phyloP scores from a whole-genome alignment of 2,329 filamentous ascomycete genomes.

The Penicillium hordei region DNA sequence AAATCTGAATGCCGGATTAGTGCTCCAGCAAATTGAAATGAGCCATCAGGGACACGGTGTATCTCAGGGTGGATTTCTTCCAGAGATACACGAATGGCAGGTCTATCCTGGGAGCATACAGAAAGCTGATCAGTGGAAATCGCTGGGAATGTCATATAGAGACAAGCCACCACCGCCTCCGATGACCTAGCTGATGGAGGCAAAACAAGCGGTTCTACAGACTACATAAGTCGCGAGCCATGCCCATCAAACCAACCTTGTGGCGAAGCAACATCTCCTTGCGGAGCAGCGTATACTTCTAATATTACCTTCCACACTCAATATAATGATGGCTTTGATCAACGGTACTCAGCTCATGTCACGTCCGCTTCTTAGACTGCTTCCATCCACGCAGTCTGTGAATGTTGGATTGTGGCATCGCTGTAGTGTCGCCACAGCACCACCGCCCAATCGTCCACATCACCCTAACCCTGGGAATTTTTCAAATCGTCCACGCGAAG shows the following conservation, averaged over 20 bases:
- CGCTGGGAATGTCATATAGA: not conserved
- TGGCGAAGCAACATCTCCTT: not conserved
- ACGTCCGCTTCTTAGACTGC: slow-evolving; percentile 5
- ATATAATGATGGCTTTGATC: not conserved
- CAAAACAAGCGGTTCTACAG: not conserved
- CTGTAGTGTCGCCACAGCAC: slow-evolving; percentile 16
- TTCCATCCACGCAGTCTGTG: slow-evolving; percentile 2
- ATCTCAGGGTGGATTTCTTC: not conserved
- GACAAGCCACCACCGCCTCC: not conserved
- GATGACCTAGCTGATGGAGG: slow-evolving; percentile 3
- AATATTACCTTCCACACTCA: not conserved
- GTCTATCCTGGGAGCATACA: not conserved
- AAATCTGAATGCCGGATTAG: not conserved
- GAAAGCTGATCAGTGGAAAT: not conserved
- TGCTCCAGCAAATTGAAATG: slow-evolving; percentile 2
- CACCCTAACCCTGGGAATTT: slow-evolving; percentile 39
- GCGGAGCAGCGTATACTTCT: not conserved
- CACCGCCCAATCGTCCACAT: slow-evolving; percentile 15
- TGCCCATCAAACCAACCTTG: not conserved
- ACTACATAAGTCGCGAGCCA: not conserved
- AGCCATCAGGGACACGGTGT: not conserved
- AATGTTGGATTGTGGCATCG: slow-evolving; percentile 8
- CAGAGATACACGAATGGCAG: not conserved
- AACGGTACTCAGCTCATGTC: slow-evolving; percentile 4
- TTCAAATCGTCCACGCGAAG: slow-evolving; percentile 31